Evolutionary conservation across 2,329 filamentous ascomycete genomes (phyloP).

Genomic region (Epichloe coenophiala): DNA sequence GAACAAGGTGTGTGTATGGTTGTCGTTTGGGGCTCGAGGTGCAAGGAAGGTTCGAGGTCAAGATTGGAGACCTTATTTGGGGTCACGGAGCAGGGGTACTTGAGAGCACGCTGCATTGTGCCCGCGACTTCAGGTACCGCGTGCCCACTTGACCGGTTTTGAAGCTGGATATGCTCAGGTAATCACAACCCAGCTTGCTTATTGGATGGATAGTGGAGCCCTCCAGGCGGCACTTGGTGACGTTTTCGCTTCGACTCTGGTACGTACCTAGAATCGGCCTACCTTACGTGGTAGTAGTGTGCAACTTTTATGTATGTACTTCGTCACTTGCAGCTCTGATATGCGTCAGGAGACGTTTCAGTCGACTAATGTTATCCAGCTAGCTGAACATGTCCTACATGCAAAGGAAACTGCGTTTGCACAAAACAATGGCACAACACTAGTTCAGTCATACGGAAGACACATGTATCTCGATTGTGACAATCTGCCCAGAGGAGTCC

Average conservation of each 20-base stretch:
- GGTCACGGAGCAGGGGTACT: slow-evolving; percentile 12
- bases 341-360: too few species aligned
- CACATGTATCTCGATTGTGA: slow-evolving; percentile 5
- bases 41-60: slow-evolving; percentile 21
- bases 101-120: neutral
- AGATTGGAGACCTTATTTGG: slow-evolving; percentile 12
- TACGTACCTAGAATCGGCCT: too few species aligned
- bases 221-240: slow-evolving; percentile 9
- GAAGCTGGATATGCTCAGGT: neutral
- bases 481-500: neutral
- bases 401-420: too few species aligned
- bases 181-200: neutral
- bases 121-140: slow-evolving; percentile 11
- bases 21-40: slow-evolving; percentile 11
- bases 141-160: neutral
- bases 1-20: slow-evolving; percentile 1
- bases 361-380: too few species aligned
- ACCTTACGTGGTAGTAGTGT: too few species aligned
- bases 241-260: slow-evolving; percentile 4
- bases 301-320: too few species aligned
- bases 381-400: too few species aligned
- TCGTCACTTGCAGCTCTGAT: too few species aligned
- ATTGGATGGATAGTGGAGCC: slow-evolving; percentile 1
- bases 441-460: too few species aligned
- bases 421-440: too few species aligned